phyloP scores from a whole-genome alignment of 352 stramenopile species.

The Pythium apleroticum region DNA sequence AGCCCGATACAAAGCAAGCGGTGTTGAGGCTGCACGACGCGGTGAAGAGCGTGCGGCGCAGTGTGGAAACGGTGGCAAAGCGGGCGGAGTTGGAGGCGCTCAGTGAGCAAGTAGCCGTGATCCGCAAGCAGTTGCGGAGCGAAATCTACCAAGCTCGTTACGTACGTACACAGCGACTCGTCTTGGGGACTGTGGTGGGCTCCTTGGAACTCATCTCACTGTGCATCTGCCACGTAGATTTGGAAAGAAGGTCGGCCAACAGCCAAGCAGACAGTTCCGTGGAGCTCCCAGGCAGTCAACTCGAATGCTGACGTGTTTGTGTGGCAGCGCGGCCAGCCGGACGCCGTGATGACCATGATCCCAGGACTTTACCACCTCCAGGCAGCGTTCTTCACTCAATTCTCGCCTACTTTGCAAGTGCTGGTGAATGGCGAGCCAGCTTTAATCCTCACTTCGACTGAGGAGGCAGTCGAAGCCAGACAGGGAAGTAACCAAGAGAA shows the following conservation, averaged over 20 bases:
- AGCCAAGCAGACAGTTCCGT: conserved; percentile 54
- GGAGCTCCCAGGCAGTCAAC: conserved; percentile 70
- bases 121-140: conserved; percentile 58
- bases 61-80: conserved; percentile 26
- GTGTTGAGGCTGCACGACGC: conserved; percentile 23
- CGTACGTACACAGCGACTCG: too few species aligned
- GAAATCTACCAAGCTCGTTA: conserved; percentile 78
- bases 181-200: background rate
- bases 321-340: conserved; percentile 47
- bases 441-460: conserved; percentile 18
- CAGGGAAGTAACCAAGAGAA: background rate
- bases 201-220: background rate
- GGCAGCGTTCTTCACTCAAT: conserved; percentile 67
- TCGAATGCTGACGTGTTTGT: conserved; percentile 66
- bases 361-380: conserved; percentile 74
- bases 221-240: conserved; percentile 37
- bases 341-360: conserved; percentile 49
- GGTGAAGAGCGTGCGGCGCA: conserved; percentile 19
- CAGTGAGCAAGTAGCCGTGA: conserved; percentile 37
- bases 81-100: conserved; percentile 33
- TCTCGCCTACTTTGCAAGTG: conserved; percentile 50
- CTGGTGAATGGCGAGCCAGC: conserved; percentile 64
- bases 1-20: conserved; percentile 9
- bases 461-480: background rate
- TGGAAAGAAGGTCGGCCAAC: conserved; percentile 65